Percentiles rank a stretch among this genome's conserved stretches.
Evolutionary conservation across 371 early-diverging fungal species (phyloP).

Genomic region (Entomophthora muscae): DNA sequence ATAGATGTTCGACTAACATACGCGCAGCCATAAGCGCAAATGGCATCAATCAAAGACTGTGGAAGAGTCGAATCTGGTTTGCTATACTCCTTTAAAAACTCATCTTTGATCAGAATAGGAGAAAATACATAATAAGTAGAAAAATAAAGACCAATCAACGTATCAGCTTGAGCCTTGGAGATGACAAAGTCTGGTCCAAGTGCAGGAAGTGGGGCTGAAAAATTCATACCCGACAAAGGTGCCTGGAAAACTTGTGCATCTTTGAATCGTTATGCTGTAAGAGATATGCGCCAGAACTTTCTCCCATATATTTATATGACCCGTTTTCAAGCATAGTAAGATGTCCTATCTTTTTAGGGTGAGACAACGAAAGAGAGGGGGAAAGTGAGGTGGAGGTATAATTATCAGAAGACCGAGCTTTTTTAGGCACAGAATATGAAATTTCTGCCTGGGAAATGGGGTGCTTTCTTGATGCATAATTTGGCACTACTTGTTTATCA

Average conservation of each 20-base stretch:
- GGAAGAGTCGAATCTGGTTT: conserved; percentile 31
- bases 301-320: not conserved
- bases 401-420: no score
- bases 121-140: conserved; percentile 37
- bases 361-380: not conserved
- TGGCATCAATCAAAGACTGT: conserved; percentile 47
- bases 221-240: not conserved
- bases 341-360: not conserved
- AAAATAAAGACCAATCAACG: conserved; percentile 48
- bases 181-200: not conserved
- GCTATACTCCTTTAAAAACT: conserved; percentile 23
- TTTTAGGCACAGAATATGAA: not conserved
- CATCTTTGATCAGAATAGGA: conserved; percentile 40
- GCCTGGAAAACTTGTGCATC: not conserved
- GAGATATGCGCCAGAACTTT: conserved; percentile 4
- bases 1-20: not conserved
- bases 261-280: not conserved
- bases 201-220: not conserved
- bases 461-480: not conserved
- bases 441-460: not conserved
- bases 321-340: not conserved
- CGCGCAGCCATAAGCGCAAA: conserved; percentile 34
- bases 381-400: not conserved
- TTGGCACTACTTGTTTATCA: not conserved
- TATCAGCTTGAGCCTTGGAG: conserved; percentile 12